phyloP scores from a whole-genome alignment of 2,329 filamentous ascomycete species.

The Teratosphaeria epicoccoides region DNA sequence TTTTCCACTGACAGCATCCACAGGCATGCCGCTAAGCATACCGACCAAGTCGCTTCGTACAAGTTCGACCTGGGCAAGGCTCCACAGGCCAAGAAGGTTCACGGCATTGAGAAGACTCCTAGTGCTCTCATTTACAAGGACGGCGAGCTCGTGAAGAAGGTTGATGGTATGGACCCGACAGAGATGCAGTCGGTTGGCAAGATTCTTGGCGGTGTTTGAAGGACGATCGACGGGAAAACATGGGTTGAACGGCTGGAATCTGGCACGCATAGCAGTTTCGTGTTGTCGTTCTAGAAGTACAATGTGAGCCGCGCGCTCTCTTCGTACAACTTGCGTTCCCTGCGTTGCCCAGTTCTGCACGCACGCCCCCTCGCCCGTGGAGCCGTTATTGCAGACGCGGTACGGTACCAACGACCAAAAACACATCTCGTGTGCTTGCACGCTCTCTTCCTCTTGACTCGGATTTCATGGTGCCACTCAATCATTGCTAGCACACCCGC shows the following conservation, averaged over 20 bases:
- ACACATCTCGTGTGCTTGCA: not conserved
- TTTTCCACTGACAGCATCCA: not conserved
- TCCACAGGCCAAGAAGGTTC: conserved; percentile 10
- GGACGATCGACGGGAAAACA: not conserved
- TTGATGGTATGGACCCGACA: conserved; percentile 14
- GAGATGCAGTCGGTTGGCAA: conserved; percentile 15
- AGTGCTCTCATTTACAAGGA: conserved; percentile 23
- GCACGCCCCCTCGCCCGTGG: no score
- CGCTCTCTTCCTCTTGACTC: not conserved
- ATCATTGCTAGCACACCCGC: conserved; percentile 80
- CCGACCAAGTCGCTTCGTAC: conserved; percentile 20
- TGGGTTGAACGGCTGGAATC: not conserved
- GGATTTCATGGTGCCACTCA: conserved; percentile 29
- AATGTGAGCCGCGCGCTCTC: not conserved
- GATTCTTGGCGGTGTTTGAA: conserved; percentile 4
- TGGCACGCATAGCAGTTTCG: not conserved
- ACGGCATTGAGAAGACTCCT: conserved; percentile 17
- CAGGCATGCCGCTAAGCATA: conserved; percentile 21
- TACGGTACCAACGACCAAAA: no score
- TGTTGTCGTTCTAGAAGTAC: not conserved
- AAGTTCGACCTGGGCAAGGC: conserved; percentile 15
- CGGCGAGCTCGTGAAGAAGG: conserved; percentile 22
- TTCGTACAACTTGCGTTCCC: no score
- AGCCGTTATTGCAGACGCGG: no score
- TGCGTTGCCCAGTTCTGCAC: no score